Base-by-base conservation (phyloP, 805 yeast genomes). In the Lipomyces spencermartinsiae region DNA sequence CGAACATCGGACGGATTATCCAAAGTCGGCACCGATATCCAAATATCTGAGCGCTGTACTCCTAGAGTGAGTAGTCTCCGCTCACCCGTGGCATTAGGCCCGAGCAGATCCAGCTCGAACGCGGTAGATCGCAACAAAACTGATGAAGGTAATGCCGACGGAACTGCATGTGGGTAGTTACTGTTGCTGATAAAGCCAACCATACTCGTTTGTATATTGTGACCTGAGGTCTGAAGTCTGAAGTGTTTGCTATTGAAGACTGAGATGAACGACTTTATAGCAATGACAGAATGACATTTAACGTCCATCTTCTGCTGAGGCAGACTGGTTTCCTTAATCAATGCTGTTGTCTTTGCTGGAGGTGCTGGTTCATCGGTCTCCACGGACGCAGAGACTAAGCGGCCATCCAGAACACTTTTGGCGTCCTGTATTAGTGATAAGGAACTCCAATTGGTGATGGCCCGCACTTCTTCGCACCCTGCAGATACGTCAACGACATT, bases 381-480 rank as follows among this genome's bases (percentile, higher is more conserved):
- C 49, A 22, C 35, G 12, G 33, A n/a, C 4, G 58, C 29, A 0
- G 58, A 19, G 33, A n/a, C 9, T 4, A 31, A 10, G 6, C 63
- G 56, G 16, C n/a, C 59, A 2, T 58, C 57, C 4, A 67, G 46
- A 14, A 63, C 53, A 6, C 39, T 53, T 1, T 53, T 51, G 22
- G 62, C 56, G 31, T 65, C 69, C n/a, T 59, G 55, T 43, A 62
- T 65, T 7, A 68, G 29, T 5, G 57, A 10, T 1, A 65, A n/a
- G 5, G 66, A 55, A 33, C 62, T 59, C 68, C 68, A 68, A 31
- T 59, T 55, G 12, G 58, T 56, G 22, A 65, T 63, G 25, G 62
- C 35, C 5, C 63, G 66, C 8, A 68, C 59, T 46, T 62, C 68
- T 29, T 68, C 71, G 54, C 71, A 68, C 6, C 62, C 63, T 29